Evolutionary conservation across 345 rosid species (phyloP), one percentile per base, ranked within the genome.

Genomic region (Linum tenue): DNA sequence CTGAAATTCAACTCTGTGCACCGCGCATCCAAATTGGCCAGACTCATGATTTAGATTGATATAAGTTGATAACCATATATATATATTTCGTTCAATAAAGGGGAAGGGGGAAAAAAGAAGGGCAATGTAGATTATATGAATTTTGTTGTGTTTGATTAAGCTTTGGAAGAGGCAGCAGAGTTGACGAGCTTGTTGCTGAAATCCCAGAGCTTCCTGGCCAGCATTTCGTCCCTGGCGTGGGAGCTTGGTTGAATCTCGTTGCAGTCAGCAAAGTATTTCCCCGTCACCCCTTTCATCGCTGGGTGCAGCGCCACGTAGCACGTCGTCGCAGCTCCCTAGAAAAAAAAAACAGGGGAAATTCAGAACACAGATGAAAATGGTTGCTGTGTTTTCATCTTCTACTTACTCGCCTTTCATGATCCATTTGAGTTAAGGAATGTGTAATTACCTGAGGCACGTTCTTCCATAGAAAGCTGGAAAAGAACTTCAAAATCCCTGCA

Each of bases 301-400:
- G 91, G 97, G 64, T 90, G 92, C 4, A 94, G 79, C 3, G 97
- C 97, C 0, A 76, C 89, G 64, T 88, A 88, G 81, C 99, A 94
- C 35, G 92, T 83, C 14, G 99, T 90, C 11, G 97, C 99, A 56
- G 99, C 99, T 51, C 99, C 99, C 97, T 92, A 73, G n/a, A 22
- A 6, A n/a, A n/a, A n/a, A n/a, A 35, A 37, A 4, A 5, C 22
- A 5, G 12, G 31, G 36, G 41, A 17, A 5, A 66, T 4, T 5
- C 9, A 59, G 35, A 36, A 11, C n/a, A n/a, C 43, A 42, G 15
- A 35, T 11, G 2, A 55, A 39, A n/a, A 22, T 22, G 31, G 31
- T 22, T 22, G 31, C 31, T 22, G 1, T 22, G 31, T 22, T 22
- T n/a, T n/a, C n/a, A n/a, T n/a, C n/a, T n/a, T n/a, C n/a, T n/a